Conservation (phyloP, 352 stramenopile genomes). For the Globisporangium recalcitrans region DNA sequence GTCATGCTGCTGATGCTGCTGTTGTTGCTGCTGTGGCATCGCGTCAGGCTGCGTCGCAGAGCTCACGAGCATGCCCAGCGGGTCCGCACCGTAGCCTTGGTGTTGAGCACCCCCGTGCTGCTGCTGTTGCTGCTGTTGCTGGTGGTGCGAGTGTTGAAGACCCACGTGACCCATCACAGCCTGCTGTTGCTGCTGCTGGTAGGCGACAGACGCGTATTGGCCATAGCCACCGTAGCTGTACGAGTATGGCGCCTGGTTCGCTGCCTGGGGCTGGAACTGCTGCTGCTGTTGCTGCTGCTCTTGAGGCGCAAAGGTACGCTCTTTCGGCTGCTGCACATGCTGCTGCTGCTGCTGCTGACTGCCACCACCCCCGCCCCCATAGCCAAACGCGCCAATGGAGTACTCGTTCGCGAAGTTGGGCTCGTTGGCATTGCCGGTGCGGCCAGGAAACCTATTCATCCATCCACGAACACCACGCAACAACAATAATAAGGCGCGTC, state of each 20-base stretch:
- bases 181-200: conserved; percentile 23
- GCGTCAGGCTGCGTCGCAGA: conserved; percentile 41
- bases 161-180: neutral
- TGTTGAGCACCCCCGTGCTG: conserved; percentile 11
- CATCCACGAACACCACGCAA: conserved; percentile 1
- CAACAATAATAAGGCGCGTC: neutral
- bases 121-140: conserved; percentile 27
- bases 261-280: conserved; percentile 20
- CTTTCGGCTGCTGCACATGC: conserved; percentile 1
- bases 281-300: conserved; percentile 27
- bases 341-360: conserved; percentile 22
- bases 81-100: conserved; percentile 28
- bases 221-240: conserved; percentile 29
- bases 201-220: conserved; percentile 15
- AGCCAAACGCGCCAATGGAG: conserved; percentile 12
- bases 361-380: neutral
- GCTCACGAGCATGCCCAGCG: conserved; percentile 51
- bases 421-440: neutral
- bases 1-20: conserved; percentile 22
- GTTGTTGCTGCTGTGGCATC: conserved; percentile 14
- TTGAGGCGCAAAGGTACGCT: conserved; percentile 17
- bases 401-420: conserved; percentile 22
- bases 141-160: conserved; percentile 16
- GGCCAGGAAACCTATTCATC: conserved; percentile 11
- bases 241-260: conserved; percentile 19